Percentiles rank a stretch among this genome's conserved stretches.
phyloP scores from a whole-genome alignment of 2,329 filamentous ascomycete species.

The Aaosphaeria arxii region DNA sequence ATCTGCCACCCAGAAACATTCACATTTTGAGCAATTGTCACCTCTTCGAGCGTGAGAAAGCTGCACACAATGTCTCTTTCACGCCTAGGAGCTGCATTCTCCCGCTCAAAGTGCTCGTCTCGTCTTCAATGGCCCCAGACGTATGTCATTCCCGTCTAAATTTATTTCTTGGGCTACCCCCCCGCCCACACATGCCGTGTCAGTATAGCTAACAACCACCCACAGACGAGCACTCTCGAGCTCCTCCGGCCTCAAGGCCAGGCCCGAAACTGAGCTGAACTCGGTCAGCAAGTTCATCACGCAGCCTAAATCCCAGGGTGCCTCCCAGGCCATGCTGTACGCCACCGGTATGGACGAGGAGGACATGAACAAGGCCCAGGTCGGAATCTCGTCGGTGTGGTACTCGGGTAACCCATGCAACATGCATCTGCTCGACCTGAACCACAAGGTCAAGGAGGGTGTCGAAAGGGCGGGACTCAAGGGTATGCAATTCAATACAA shows the following conservation, averaged over 20 bases:
- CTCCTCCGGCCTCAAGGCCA: slow-evolving; percentile 25
- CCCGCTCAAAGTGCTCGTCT: slow-evolving; percentile 27
- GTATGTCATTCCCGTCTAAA: slow-evolving; percentile 14
- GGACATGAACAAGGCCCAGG: slow-evolving; percentile 94
- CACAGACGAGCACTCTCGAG: slow-evolving; percentile 33
- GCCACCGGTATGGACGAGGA: slow-evolving; percentile 82
- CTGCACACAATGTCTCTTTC: slow-evolving; percentile 27
- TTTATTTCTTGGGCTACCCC: not conserved
- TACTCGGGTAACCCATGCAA: slow-evolving; percentile 98
- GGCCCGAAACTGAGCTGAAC: slow-evolving; percentile 55
- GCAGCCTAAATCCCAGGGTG: slow-evolving; percentile 95
- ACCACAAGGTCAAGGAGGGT: slow-evolving; percentile 70
- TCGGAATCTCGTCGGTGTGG: slow-evolving; percentile 98
- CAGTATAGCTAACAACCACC: slow-evolving; percentile 11
- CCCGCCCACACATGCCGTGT: not conserved
- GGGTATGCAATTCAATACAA: slow-evolving; percentile 98
- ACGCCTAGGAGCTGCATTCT: slow-evolving; percentile 31
- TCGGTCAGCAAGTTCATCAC: slow-evolving; percentile 82
- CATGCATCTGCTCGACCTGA: slow-evolving; percentile 95
- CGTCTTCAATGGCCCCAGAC: slow-evolving; percentile 31
- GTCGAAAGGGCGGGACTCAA: slow-evolving; percentile 75
- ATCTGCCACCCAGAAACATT: no score
- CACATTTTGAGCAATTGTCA: no score
- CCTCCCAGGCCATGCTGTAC: slow-evolving; percentile 98
- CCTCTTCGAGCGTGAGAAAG: no score